Base-by-base conservation (phyloP, 139 green algal species). In the Raphidocelis subcapitata region DNA sequence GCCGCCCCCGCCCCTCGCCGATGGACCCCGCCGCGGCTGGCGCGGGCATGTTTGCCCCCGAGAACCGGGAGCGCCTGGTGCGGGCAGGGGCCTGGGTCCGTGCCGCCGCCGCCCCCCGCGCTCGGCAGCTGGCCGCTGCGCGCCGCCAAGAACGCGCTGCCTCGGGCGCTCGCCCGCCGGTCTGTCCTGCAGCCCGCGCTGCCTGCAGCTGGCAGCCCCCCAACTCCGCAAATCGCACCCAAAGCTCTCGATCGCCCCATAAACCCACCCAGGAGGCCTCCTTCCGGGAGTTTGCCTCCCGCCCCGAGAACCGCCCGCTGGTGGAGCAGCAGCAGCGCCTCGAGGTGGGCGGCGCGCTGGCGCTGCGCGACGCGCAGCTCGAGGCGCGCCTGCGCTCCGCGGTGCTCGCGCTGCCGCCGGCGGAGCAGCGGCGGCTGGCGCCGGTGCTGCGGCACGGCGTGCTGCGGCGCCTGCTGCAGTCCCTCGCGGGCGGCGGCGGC, bases 211-310 rank as follows among this genome's bases (percentile, higher is more conserved):
- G 41, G 8, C 8, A 20, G 41, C 41, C 41, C 41, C 41, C 41
- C 41, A 8, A 49, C 41, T 12, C 41, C 12, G 12, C 8, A 49
- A 49, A 20, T 49, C 41, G n/a, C n/a, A n/a, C n/a, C n/a, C n/a
- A n/a, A n/a, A n/a, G n/a, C n/a, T n/a, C n/a, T n/a, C n/a, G n/a
- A n/a, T n/a, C n/a, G n/a, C n/a, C n/a, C n/a, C n/a, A n/a, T n/a
- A n/a, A 49, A 8, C 31, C 16, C 20, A 21, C 31, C 23, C 56
- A 75, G 74, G 72, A 91, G 66, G 63, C 69, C 12, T 85, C 76
- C 67, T 90, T 93, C 66, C 87, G 91, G 62, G 78, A 85, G 51
- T 93, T 89, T 67, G 62, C 82, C 33, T 12, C 64, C 2, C 75
- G 79, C 0, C 88, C 88, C 20, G 86, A 93, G 72, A 89, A 91